These are phyloP conservation scores for Leccinum rimulosum DNA, from an alignment of 768 basidiomycete species.

Conservation along the genomic window DNA sequence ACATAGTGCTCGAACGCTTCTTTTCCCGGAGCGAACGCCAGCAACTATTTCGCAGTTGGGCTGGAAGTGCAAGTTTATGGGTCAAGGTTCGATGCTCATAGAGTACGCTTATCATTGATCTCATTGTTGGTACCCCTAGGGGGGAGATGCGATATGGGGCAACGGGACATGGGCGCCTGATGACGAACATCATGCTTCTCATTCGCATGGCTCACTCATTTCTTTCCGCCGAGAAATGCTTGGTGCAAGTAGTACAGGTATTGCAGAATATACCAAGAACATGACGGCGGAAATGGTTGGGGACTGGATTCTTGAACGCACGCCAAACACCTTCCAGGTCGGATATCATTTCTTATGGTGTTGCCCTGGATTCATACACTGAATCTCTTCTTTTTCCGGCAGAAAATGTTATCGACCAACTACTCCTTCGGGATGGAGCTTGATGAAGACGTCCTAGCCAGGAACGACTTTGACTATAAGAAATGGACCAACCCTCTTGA, in stretches of 20 bases:
- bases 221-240: conserved; percentile 56
- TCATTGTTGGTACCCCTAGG: conserved; percentile 40
- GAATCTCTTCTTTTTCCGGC: neutral
- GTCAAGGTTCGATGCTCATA: conserved; percentile 62
- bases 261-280: conserved; percentile 42
- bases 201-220: conserved; percentile 81
- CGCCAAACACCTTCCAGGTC: conserved; percentile 80
- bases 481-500: conserved; percentile 96
- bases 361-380: neutral
- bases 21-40: conserved; percentile 90
- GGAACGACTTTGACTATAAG: conserved; percentile 67
- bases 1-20: conserved; percentile 75
- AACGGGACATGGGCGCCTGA: conserved; percentile 75
- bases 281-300: conserved; percentile 78
- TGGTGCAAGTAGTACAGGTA: conserved; percentile 2
- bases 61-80: conserved; percentile 92
- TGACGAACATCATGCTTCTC: conserved; percentile 49
- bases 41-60: conserved; percentile 91
- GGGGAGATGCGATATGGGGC: conserved; percentile 85
- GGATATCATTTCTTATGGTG: conserved; percentile 12
- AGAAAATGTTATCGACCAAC: conserved; percentile 79
- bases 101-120: neutral
- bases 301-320: conserved; percentile 79
- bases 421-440: conserved; percentile 90
- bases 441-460: conserved; percentile 57